phyloP scores from a whole-genome alignment of 331 rosid species.

The Arachis monticola region DNA sequence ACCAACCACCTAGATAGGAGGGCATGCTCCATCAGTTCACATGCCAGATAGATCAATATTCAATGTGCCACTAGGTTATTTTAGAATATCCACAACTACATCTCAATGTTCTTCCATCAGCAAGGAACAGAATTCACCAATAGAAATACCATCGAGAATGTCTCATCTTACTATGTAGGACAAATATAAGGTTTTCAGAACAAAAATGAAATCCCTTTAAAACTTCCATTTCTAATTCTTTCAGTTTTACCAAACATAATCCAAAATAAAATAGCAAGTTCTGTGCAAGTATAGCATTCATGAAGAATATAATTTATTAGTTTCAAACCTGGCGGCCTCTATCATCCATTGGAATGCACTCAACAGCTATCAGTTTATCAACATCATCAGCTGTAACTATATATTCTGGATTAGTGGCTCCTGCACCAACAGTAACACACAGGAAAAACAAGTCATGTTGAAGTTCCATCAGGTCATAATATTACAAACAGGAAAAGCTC shows the following conservation, averaged over 20 bases:
- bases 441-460: constrained; percentile 8
- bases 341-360: constrained; percentile 98
- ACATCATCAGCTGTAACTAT: constrained; percentile 92
- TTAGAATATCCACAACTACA: not conserved
- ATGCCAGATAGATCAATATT: not conserved
- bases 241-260: constrained; percentile 13
- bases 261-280: constrained; percentile 2
- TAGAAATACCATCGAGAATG: not conserved
- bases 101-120: not conserved
- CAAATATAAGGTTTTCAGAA: not conserved
- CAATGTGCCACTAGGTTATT: not conserved
- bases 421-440: constrained; percentile 48
- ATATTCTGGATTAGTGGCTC: constrained; percentile 98
- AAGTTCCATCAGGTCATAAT: constrained; percentile 30
- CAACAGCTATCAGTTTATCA: constrained; percentile 91
- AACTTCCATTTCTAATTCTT: not conserved
- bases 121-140: not conserved
- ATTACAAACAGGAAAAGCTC: not conserved
- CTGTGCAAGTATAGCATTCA: constrained; percentile 18
- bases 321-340: constrained; percentile 85
- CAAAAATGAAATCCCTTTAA: not conserved
- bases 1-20: not conserved
- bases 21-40: not conserved
- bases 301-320: not conserved
- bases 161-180: constrained; percentile 2